Conservation (phyloP, 805 yeast species). For the Lachancea dasiensis region DNA sequence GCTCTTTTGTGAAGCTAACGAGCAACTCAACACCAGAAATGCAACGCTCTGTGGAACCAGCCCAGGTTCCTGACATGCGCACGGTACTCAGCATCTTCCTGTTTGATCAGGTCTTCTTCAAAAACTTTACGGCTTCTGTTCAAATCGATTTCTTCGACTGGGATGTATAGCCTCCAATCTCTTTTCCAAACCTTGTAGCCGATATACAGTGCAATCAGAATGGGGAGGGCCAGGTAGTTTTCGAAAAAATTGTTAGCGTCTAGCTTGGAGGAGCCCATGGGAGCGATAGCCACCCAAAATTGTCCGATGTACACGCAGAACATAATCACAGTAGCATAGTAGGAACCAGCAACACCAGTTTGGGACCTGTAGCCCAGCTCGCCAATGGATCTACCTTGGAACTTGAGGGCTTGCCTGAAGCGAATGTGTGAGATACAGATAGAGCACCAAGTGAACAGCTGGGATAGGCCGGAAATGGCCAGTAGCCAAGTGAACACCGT, state of each 20-base stretch:
- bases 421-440: conserved; percentile 53
- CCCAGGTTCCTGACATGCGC: conserved; percentile 28
- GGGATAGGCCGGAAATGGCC: conserved; percentile 56
- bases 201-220: conserved; percentile 38
- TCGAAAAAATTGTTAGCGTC: conserved; percentile 41
- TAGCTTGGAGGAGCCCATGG: conserved; percentile 35
- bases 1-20: not conserved
- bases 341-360: conserved; percentile 49
- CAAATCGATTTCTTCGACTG: conserved; percentile 29
- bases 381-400: conserved; percentile 44
- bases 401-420: conserved; percentile 52
- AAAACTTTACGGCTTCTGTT: conserved; percentile 28
- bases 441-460: conserved; percentile 56
- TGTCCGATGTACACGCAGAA: conserved; percentile 49
- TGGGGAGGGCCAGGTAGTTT: conserved; percentile 43
- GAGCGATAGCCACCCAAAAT: conserved; percentile 61
- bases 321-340: conserved; percentile 45
- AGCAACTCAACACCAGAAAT: conserved; percentile 29
- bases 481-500: conserved; percentile 60
- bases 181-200: conserved; percentile 44
- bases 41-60: conserved; percentile 22
- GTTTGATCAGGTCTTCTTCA: conserved; percentile 30
- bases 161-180: conserved; percentile 36
- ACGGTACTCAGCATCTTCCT: conserved; percentile 30
- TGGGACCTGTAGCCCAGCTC: conserved; percentile 52